Evolutionary conservation across 2,329 filamentous ascomycete species (phyloP), one percentile per base, ranked within the genome.

Genomic region (Penicillium digitatum): DNA sequence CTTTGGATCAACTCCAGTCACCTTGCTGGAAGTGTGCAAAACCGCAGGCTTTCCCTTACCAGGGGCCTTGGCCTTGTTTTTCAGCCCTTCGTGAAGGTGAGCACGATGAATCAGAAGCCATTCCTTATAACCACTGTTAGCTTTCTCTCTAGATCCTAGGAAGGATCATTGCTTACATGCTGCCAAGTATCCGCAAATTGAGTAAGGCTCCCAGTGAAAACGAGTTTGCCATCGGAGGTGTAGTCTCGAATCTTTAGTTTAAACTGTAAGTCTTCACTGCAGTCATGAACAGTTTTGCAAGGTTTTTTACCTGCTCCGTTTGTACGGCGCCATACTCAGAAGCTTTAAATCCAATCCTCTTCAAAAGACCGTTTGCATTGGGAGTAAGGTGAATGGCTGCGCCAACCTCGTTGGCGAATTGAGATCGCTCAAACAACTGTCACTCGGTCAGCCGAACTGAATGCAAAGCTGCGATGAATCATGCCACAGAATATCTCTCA

Each of bases 351-450:
- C 78, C 78, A 46, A 80, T 67, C 31, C 76, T 69, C 11, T 70
- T 68, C 4, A 87, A 71, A 2, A 87, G 68, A 0, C 82, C 81
- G 66, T 85, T 84, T 2, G 78, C 73, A 62, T 87, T 88, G 0
- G 85, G 83, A 0, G 81, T 79, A 5, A 87, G 66, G 62, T 87
- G 83, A n/a, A 87, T 78, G 0, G 84, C 84, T 3, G 84, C 83
- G 0, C 84, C 84, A 1, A 77, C 70, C 66, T 86, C 83, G 48
- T 74, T 79, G 16, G 79, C 78, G 32, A 85, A 79, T 1, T 73
- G 72, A 0, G 82, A 84, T 63, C 82, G 78, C 60, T 86, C 83
- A 47, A 77, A 81, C 0, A 85, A 56, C 32, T 34, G n/a, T 34
- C 32, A 34, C 32, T 34, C 32, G 32, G 32, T 34, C 14, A 34